These are phyloP conservation scores for Eruca vesicaria DNA, from an alignment of 441 rosid species.

Conservation along the genomic window DNA sequence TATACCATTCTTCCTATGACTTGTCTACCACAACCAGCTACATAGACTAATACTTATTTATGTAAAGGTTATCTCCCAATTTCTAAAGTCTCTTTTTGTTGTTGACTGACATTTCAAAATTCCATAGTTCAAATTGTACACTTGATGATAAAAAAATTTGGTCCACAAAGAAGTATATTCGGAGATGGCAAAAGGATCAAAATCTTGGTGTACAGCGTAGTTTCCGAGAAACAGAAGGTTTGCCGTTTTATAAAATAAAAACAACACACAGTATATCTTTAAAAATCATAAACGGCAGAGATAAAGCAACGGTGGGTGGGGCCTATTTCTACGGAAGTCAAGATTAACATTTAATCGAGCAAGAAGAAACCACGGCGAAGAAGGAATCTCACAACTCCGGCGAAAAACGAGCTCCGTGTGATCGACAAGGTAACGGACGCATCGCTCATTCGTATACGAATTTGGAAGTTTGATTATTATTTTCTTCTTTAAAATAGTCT, in stretches of 20 bases:
- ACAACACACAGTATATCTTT: not conserved
- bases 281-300: constrained; percentile 10
- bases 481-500: not conserved
- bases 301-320: not conserved
- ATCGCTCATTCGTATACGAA: not conserved
- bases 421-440: constrained; percentile 10
- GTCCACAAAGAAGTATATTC: constrained; percentile 23
- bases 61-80: too few relatives aligned
- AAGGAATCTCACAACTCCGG: constrained; percentile 11
- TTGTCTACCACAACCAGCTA: too few relatives aligned
- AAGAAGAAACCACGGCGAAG: constrained; percentile 1
- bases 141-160: not conserved
- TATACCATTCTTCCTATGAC: too few relatives aligned
- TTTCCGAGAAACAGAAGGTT: not conserved
- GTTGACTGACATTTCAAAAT: too few relatives aligned
- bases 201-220: too few relatives aligned
- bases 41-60: too few relatives aligned
- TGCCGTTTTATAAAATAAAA: not conserved
- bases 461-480: not conserved
- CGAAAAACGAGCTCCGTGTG: constrained; percentile 8
- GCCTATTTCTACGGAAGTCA: constrained; percentile 20
- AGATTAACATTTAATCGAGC: constrained; percentile 19
- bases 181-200: constrained; percentile 15
- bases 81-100: too few relatives aligned
- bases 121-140: too few relatives aligned